Base-by-base conservation (phyloP, 2,329 filamentous ascomycete species). In the Epichloe festucae region DNA sequence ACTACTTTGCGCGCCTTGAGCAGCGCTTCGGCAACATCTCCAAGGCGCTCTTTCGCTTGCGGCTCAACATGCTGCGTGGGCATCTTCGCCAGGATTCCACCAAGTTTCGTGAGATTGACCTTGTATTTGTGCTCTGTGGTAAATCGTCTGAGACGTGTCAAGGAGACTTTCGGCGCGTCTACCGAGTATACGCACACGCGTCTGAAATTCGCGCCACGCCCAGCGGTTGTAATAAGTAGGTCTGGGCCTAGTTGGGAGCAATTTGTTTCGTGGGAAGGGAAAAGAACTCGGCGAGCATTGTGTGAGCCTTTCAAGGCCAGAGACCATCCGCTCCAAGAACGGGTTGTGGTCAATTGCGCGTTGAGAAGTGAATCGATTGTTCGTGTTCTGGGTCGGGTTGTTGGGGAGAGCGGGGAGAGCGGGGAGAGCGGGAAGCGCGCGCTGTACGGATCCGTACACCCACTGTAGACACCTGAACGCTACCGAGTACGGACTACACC, bases 1-100 rank as follows among this genome's bases (percentile, higher is more conserved):
- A 87, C 74, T n/a, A 86, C 74, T 63, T 85, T 87, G 55, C 76
- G 78, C 11, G 84, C 77, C 62, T 81, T 82, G 56, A 76, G 75
- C 44, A 87, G 68, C 3, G 73, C 67, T 60, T 85, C 77, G 59
- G 84, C 83, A 56, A 87, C 79, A 35, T 77, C 69, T 59, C 84
- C 81, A n/a, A 87, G 72, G 49, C 73, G 69, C 55, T 75, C 70
- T 56, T 71, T 68, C 54, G 77, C 73, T 41, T 69, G 67, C 10
- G 75, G 71, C 41, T 70, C 70, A 52, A 82, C 74, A 56, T 79
- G 78, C 50, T 72, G 67, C 23, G 76, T 82, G 46, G 79, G 79
- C 79, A 83, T 83, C 42, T 61, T 73, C 52, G 52, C 53, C 34
- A 38, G 48, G 36, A 21, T 11, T 7, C 31, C 34, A 36, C 10